These are phyloP conservation scores for Talaromyces sp. DNA, from an alignment of 2,329 filamentous ascomycete species.

Conservation along the genomic window DNA sequence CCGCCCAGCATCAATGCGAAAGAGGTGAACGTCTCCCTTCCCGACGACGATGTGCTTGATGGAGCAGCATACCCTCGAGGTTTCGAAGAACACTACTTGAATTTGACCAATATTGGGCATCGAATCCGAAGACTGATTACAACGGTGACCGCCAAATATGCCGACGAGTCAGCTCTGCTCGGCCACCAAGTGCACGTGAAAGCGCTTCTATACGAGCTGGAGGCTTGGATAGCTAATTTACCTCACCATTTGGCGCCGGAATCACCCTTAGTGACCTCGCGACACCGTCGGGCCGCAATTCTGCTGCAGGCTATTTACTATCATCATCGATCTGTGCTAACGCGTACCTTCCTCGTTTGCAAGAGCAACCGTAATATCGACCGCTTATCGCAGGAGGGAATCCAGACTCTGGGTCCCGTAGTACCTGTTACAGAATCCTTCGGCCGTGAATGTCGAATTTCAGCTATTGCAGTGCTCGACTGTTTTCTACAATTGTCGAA, in stretches of 20 bases:
- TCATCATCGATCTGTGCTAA: constrained; percentile 33
- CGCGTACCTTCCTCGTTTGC: constrained; percentile 29
- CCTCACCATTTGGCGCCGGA: constrained; percentile 24
- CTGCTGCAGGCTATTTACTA: constrained; percentile 34
- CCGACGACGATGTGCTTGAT: constrained; percentile 30
- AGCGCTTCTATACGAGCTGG: constrained; percentile 23
- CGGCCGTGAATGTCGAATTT: constrained; percentile 25
- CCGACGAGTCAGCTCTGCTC: constrained; percentile 3
- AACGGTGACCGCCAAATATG: constrained; percentile 10
- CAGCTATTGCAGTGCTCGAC: constrained; percentile 32
- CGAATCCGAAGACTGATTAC: constrained; percentile 18
- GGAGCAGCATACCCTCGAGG: constrained; percentile 27
- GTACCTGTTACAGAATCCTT: constrained; percentile 24
- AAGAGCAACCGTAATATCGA: constrained; percentile 15
- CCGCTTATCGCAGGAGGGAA: constrained; percentile 14
- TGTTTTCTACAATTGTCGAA: constrained; percentile 30
- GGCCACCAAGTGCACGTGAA: neutral
- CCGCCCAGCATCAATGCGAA: constrained; percentile 36
- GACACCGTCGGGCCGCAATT: constrained; percentile 27
- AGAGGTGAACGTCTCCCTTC: constrained; percentile 35
- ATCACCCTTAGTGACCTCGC: constrained; percentile 2
- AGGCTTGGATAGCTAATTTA: constrained; percentile 26
- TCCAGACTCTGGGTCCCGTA: constrained; percentile 8
- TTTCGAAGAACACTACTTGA: constrained; percentile 29
- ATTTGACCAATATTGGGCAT: constrained; percentile 25